These are phyloP conservation scores for Leishmania tropica DNA, from an alignment of 208 protist species.

Conservation along the genomic window DNA sequence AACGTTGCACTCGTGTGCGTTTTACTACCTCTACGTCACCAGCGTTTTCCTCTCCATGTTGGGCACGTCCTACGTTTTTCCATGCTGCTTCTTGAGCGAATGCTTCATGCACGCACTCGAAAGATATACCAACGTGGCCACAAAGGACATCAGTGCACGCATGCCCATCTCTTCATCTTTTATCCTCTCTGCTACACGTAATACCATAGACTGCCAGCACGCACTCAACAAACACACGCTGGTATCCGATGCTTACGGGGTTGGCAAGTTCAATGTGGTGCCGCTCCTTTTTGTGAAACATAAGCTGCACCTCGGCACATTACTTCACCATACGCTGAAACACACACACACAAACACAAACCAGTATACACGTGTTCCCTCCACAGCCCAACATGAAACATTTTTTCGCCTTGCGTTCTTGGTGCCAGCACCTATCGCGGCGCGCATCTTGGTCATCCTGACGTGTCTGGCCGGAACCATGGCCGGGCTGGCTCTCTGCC, in stretches of 20 bases:
- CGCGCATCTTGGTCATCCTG: conserved; percentile 46
- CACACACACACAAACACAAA: background rate
- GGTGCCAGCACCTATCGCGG: conserved; percentile 36
- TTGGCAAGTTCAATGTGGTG: background rate
- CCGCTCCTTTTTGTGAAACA: background rate
- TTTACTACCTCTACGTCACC: background rate
- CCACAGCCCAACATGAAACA: conserved; percentile 5
- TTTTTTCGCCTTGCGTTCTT: conserved; percentile 52
- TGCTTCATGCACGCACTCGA: background rate
- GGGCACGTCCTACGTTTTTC: background rate
- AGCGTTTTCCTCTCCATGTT: background rate
- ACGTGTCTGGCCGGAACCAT: conserved; percentile 55
- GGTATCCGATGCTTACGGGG: background rate
- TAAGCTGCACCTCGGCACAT: background rate
- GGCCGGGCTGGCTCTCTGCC: conserved; percentile 58
- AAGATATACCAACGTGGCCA: background rate
- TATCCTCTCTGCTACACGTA: conserved; percentile 12
- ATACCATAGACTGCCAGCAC: background rate
- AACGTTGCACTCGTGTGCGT: background rate
- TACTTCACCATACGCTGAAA: conserved; percentile 1
- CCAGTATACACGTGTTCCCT: background rate
- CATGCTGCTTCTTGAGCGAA: background rate
- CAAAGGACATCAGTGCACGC: background rate
- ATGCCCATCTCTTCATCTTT: background rate
- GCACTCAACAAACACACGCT: background rate